Base-by-base conservation (phyloP, 805 yeast genomes). In the Teunomyces stri region DNA sequence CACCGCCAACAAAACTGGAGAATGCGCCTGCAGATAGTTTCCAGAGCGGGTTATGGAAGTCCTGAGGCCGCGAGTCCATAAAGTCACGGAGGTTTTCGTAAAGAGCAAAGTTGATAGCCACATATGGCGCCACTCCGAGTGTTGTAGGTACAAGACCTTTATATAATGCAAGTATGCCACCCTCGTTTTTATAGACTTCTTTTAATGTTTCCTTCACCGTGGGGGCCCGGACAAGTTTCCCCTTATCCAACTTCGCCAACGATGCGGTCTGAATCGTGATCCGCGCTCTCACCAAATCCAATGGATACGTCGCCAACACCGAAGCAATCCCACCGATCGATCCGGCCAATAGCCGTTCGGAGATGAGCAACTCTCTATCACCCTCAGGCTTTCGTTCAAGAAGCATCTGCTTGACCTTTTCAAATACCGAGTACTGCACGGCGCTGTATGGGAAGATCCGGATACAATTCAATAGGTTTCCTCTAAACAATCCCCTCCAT, bases 51-150 rank as follows among this genome's bases (percentile, higher is more conserved):
- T 69, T 56, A 56, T 74, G 56, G 70, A 67, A 61, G 61, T 68
- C 74, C 42, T 47, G 51, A 36, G 62, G 58, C 35, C 65, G 64
- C 18, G 47, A 56, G 49, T 71, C 64, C 64, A 78, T 68, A 45
- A 70, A 60, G 49, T 85, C 94, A 51, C 90, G 81, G 53, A 90
- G 60, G 51, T 79, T 82, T 60, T 94, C 98, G 70, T 91, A 92
- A 40, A 89, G 82, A 2, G 96, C 85, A 62, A 92, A 92, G 66
- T 91, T 92, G 44, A 92, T 78, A 3, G 96, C 96, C 28, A 89
- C 97, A 60, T 91, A 94, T 1, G 98, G 97, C 1, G 96, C 97
- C 16, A 94, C 97, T 1, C 98, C 97, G 48, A 88, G 68, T 1
- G 91, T 81, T 0, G 98, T 92, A n/a, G 98, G 96, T 51, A 84